These are phyloP conservation scores for Coniochaeta prunicola DNA, from an alignment of 2,329 filamentous ascomycete genomes.

Conservation along the genomic window DNA sequence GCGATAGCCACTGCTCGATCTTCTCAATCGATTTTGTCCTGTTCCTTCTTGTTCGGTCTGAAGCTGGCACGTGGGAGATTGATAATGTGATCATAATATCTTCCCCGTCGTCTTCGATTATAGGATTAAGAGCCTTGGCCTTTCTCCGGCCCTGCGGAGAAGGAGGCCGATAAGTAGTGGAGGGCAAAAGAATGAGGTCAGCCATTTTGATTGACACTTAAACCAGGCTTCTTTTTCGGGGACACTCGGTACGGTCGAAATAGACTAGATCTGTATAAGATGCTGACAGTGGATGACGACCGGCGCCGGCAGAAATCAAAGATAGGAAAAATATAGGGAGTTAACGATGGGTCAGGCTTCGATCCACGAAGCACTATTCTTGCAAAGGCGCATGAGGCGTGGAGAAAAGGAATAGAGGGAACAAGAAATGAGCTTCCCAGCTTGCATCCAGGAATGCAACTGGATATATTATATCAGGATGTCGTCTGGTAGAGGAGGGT, in stretches of 20 bases:
- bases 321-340: conserved; percentile 15
- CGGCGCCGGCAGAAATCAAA: conserved; percentile 19
- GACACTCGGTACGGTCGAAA: conserved; percentile 15
- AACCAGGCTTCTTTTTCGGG: conserved; percentile 8
- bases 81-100: conserved; percentile 12
- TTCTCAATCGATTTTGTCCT: conserved; percentile 34
- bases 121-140: conserved; percentile 52
- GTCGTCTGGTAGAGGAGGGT: not conserved
- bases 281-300: conserved; percentile 18
- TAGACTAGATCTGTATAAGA: conserved; percentile 14
- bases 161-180: conserved; percentile 35
- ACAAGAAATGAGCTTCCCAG: conserved; percentile 17
- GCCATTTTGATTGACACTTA: conserved; percentile 36
- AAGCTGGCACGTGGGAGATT: conserved; percentile 1
- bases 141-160: conserved; percentile 50
- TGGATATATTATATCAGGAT: conserved; percentile 16
- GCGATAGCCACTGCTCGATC: conserved; percentile 52
- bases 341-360: conserved; percentile 35
- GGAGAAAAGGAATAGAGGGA: conserved; percentile 21
- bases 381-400: conserved; percentile 21
- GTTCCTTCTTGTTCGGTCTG: conserved; percentile 17
- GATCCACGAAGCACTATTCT: conserved; percentile 34
- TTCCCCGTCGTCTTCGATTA: conserved; percentile 52
- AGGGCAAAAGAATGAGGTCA: conserved; percentile 31
- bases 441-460: conserved; percentile 10